Conservation (phyloP, 2,329 filamentous ascomycete genomes). For the Nemania abortiva region DNA sequence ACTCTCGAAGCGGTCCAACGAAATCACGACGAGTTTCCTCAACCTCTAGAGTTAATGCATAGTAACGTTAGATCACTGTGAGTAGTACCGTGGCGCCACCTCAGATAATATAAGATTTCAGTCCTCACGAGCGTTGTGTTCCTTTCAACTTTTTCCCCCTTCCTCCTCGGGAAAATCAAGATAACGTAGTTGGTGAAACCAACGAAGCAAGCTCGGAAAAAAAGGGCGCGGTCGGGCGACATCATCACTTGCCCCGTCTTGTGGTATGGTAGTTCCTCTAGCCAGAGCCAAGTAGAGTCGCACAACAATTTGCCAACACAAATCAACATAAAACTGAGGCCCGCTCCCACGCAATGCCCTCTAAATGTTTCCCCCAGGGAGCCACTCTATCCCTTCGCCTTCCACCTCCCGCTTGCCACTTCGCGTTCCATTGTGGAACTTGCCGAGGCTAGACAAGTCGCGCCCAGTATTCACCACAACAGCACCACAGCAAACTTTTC, state of each 20-base stretch:
- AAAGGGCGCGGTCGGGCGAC: conserved; percentile 9
- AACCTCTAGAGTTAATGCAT: background rate
- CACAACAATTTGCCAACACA: conserved; percentile 12
- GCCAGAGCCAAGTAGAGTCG: conserved; percentile 4
- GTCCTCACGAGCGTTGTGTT: background rate
- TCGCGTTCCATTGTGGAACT: background rate
- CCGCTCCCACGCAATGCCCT: background rate
- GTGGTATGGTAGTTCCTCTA: conserved; percentile 3
- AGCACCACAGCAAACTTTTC: background rate
- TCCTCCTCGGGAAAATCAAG: background rate
- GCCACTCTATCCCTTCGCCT: background rate
- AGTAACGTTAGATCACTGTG: background rate
- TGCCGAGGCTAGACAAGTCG: background rate
- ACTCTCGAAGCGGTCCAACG: background rate
- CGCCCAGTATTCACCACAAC: background rate
- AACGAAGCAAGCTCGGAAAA: background rate
- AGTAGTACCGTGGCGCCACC: background rate
- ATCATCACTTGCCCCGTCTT: background rate
- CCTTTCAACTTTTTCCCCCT: background rate
- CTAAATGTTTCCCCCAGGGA: background rate
- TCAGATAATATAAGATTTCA: background rate
- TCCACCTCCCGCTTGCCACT: background rate
- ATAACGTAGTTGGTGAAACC: conserved; percentile 7
- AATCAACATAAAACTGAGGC: conserved; percentile 19
- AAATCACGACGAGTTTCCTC: background rate